These are phyloP conservation scores for Thelonectria rubi DNA, from an alignment of 2,329 filamentous ascomycete genomes.

Conservation along the genomic window DNA sequence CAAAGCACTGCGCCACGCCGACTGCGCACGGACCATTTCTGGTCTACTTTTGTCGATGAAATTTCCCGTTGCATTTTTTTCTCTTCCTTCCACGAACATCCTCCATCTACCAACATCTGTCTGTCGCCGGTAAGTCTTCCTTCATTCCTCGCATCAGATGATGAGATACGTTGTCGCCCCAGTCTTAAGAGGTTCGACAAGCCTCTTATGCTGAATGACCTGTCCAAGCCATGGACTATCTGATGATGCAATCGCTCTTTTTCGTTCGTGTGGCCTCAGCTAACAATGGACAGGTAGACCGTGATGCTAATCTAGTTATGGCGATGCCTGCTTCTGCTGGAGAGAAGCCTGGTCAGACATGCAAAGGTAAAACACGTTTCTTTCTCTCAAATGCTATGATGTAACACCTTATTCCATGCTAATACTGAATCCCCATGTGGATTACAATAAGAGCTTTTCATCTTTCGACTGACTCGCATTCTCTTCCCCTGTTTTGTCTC, in stretches of 20 bases:
- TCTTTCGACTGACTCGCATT: constrained; percentile 77
- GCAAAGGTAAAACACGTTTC: constrained; percentile 41
- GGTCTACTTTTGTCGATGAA: no score
- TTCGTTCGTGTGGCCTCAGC: constrained; percentile 18
- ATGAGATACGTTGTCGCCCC: constrained; percentile 61
- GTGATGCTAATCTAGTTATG: no score
- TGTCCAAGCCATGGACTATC: constrained; percentile 65
- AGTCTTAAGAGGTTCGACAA: constrained; percentile 59
- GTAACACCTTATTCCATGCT: constrained; percentile 78
- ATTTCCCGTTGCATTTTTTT: no score
- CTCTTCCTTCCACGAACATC: no score
- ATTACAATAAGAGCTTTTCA: constrained; percentile 80
- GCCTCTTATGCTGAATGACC: constrained; percentile 60
- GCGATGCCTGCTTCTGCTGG: no score
- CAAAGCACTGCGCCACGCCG: no score
- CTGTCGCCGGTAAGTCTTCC: no score
- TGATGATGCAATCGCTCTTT: no score
- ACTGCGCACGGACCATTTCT: no score
- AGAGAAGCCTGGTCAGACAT: no score
- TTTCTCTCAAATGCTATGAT: constrained; percentile 62
- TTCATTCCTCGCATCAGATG: constrained; percentile 45
- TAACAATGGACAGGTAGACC: no score
- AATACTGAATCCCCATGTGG: constrained; percentile 76
- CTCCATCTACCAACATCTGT: constrained; percentile 31
- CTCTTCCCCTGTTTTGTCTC: constrained; percentile 36